A percentile compares a stretch with the other conserved stretches of the same genome.
phyloP scores from a whole-genome alignment of 2,329 filamentous ascomycete genomes.

The Talaromyces pinophilus region DNA sequence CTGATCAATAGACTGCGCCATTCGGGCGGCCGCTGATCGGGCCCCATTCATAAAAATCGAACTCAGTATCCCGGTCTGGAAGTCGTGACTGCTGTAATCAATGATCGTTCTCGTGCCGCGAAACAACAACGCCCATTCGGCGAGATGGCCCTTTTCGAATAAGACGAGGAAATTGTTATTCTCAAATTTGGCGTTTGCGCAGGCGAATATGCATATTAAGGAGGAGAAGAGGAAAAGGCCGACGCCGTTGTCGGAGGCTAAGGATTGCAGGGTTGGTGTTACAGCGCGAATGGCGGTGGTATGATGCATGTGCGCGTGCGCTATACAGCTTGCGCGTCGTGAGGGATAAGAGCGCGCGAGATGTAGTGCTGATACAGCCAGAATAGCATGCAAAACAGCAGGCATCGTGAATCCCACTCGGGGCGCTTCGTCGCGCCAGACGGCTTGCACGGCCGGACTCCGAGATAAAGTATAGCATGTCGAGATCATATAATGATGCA shows the following conservation, averaged over 20 bases:
- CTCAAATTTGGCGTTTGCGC: conserved; percentile 37
- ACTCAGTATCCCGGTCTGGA: conserved; percentile 24
- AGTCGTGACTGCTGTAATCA: conserved; percentile 28
- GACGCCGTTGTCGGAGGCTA: conserved; percentile 38
- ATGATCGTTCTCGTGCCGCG: conserved; percentile 41
- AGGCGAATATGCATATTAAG: conserved; percentile 41
- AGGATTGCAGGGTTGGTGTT: conserved; percentile 35
- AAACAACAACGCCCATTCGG: conserved; percentile 44
- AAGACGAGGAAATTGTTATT: conserved; percentile 40
- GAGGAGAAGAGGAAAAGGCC: conserved; percentile 45
- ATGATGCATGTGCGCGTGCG: conserved; percentile 43
- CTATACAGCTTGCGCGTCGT: conserved; percentile 43
- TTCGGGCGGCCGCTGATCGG: conserved; percentile 5
- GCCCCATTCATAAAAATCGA: conserved; percentile 26
- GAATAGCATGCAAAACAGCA: conserved; percentile 53
- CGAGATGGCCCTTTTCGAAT: conserved; percentile 31
- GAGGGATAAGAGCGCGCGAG: conserved; percentile 47
- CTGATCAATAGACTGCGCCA: conserved; percentile 21
- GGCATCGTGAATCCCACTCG: conserved; percentile 50
- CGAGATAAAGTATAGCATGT: conserved; percentile 53
- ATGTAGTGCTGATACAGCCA: conserved; percentile 55
- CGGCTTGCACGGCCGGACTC: conserved; percentile 44
- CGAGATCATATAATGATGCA: conserved; percentile 56
- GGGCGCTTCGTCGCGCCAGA: conserved; percentile 53
- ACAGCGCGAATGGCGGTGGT: conserved; percentile 36